phyloP scores from a whole-genome alignment of 495 filamentous ascomycete species.

The Penicillium longicatenatum region DNA sequence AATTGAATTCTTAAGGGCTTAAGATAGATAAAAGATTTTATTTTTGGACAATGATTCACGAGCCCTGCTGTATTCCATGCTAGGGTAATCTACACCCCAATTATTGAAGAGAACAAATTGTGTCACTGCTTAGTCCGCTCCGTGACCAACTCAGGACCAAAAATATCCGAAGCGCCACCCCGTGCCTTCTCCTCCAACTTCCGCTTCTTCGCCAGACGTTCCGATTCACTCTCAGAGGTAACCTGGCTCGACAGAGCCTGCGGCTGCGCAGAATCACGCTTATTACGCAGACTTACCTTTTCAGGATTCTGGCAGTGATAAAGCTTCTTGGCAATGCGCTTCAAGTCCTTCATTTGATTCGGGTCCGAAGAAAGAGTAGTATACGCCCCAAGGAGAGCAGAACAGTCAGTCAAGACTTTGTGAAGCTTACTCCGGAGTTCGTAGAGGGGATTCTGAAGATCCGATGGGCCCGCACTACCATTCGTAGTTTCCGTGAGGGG shows the following conservation, averaged over 20 bases:
- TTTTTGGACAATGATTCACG: neutral
- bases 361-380: conserved; percentile 44
- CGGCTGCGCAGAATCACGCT: conserved; percentile 38
- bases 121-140: conserved; percentile 37
- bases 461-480: conserved; percentile 8
- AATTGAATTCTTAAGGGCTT: neutral
- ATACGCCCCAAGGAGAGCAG: conserved; percentile 38
- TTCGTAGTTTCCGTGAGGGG: conserved; percentile 18
- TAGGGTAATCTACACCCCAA: too few species aligned
- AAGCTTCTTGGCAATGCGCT: conserved; percentile 69
- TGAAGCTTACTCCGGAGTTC: conserved; percentile 47
- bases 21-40: neutral
- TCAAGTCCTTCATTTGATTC: conserved; percentile 55
- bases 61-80: too few species aligned
- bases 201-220: conserved; percentile 47
- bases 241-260: conserved; percentile 19
- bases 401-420: conserved; percentile 44
- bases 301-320: conserved; percentile 77
- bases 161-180: conserved; percentile 34
- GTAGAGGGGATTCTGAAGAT: conserved; percentile 27
- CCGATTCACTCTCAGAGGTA: conserved; percentile 44
- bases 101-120: neutral
- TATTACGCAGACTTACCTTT: conserved; percentile 48
- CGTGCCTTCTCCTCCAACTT: conserved; percentile 34
- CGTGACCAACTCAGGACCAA: conserved; percentile 44